Conservation (phyloP, 495 filamentous ascomycete genomes). For the Platismatia glauca region DNA sequence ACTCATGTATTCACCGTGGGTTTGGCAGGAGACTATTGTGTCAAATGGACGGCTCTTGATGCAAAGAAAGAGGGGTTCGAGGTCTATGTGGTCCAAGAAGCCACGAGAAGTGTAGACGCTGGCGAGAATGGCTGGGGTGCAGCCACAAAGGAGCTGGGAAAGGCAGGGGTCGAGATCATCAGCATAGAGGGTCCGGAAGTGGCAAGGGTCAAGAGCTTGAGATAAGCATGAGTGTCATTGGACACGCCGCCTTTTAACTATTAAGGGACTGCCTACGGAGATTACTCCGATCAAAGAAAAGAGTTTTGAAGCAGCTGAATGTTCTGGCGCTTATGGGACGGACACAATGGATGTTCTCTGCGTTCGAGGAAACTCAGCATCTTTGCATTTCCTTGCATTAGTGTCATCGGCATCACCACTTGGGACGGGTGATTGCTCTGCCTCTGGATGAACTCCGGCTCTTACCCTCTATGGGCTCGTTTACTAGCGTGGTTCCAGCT, state of each 20-base stretch:
- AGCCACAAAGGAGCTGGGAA: slow-evolving; percentile 47
- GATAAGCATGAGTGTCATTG: background rate
- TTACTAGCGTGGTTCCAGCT: slow-evolving; percentile 12
- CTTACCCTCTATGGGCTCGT: slow-evolving; percentile 5
- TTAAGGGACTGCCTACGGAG: background rate
- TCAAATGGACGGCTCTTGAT: slow-evolving; percentile 70
- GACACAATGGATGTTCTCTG: background rate
- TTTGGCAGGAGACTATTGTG: slow-evolving; percentile 83
- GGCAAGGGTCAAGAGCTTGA: slow-evolving; percentile 29
- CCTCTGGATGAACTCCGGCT: background rate
- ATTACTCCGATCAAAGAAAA: background rate
- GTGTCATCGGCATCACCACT: background rate
- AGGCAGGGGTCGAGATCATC: slow-evolving; percentile 45
- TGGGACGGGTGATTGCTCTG: background rate
- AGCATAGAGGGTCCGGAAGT: slow-evolving; percentile 40
- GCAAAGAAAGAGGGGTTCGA: slow-evolving; percentile 65
- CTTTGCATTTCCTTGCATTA: background rate
- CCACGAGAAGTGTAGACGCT: slow-evolving; percentile 58
- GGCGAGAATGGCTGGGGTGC: slow-evolving; percentile 44
- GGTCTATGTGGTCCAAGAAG: slow-evolving; percentile 71
- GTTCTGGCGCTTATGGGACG: background rate
- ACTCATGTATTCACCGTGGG: slow-evolving; percentile 78
- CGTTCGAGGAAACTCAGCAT: background rate
- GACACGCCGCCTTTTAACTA: background rate
- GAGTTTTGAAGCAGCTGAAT: background rate